A percentile compares a stretch with the other conserved stretches of the same genome.
phyloP scores from a whole-genome alignment of 352 stramenopile species.

The Phytophthora capsici region DNA sequence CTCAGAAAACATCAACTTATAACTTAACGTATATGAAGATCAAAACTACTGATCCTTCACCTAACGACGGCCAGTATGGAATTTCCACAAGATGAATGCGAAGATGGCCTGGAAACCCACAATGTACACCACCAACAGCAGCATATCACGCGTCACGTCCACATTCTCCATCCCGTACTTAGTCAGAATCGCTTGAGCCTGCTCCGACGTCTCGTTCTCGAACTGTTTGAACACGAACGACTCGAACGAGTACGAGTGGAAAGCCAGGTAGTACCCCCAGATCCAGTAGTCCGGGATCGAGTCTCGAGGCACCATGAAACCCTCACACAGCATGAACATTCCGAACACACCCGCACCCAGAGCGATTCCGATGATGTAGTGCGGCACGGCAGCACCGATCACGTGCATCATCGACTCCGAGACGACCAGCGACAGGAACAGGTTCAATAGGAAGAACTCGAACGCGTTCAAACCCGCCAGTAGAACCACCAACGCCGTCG shows the following conservation, averaged over 20 bases:
- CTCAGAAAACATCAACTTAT: background rate
- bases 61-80: slow-evolving; percentile 21
- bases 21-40: no score
- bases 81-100: slow-evolving; percentile 34
- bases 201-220: slow-evolving; percentile 26
- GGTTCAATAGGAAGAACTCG: slow-evolving; percentile 61
- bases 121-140: slow-evolving; percentile 42
- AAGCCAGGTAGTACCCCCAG: slow-evolving; percentile 87
- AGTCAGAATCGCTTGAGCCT: slow-evolving; percentile 23
- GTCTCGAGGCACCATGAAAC: no score
- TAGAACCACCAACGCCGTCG: slow-evolving; percentile 54
- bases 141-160: slow-evolving; percentile 50
- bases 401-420: slow-evolving; percentile 84
- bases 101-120: slow-evolving; percentile 45
- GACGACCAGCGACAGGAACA: slow-evolving; percentile 78
- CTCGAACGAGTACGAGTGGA: slow-evolving; percentile 87
- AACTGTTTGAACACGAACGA: slow-evolving; percentile 85
- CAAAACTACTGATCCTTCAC: no score
- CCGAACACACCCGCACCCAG: slow-evolving; percentile 66
- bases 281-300: no score
- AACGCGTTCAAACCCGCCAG: slow-evolving; percentile 63
- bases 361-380: slow-evolving; percentile 87
- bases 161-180: slow-evolving; percentile 55
- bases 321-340: no score
- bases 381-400: slow-evolving; percentile 68